These are phyloP conservation scores for Saccharata proteae DNA, from an alignment of 2,329 filamentous ascomycete genomes.

Conservation along the genomic window DNA sequence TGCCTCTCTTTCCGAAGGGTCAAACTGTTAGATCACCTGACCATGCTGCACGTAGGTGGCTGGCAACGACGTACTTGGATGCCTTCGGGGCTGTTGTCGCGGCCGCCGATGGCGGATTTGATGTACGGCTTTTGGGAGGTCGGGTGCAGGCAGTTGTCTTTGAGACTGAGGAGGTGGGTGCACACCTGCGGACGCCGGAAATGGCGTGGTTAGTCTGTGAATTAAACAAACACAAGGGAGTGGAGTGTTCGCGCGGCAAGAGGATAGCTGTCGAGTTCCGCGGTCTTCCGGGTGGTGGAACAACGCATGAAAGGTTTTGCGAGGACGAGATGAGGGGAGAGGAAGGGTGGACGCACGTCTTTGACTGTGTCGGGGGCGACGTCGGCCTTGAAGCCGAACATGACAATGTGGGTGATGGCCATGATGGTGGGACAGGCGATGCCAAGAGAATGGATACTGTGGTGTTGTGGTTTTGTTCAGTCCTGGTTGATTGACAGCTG, in stretches of 20 bases:
- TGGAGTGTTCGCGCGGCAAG: no score
- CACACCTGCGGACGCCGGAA: conserved; percentile 34
- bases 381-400: conserved; percentile 52
- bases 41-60: not conserved
- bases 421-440: conserved; percentile 38
- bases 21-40: not conserved
- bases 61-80: conserved; percentile 37
- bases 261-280: no score
- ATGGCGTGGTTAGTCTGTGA: conserved; percentile 6
- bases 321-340: conserved; percentile 3
- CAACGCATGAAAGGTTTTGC: conserved; percentile 5
- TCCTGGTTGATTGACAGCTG: no score
- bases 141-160: conserved; percentile 48
- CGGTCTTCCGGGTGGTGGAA: not conserved
- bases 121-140: conserved; percentile 49
- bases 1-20: conserved; percentile 41
- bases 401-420: conserved; percentile 55
- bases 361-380: conserved; percentile 38
- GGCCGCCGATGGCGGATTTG: conserved; percentile 44
- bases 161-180: conserved; percentile 43
- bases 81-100: conserved; percentile 50
- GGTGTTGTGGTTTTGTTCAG: no score
- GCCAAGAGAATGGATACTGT: no score
- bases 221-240: conserved; percentile 5
- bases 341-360: conserved; percentile 36